Evolutionary conservation across 495 filamentous ascomycete genomes (phyloP).

Genomic region (Pseudotulostoma volvatum): DNA sequence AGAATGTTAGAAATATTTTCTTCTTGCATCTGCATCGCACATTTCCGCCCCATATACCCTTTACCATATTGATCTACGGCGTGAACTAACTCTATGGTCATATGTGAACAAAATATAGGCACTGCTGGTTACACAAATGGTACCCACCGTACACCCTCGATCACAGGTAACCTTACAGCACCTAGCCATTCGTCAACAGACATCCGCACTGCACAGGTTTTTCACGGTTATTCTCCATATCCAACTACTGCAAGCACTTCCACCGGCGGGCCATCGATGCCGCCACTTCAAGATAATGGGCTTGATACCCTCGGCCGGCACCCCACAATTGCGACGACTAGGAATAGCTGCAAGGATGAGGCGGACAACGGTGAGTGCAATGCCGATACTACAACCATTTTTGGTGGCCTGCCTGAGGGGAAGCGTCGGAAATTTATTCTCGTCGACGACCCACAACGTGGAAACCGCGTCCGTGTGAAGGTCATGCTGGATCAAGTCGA

Average conservation of each 20-base stretch:
- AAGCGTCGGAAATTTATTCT: conserved; percentile 94
- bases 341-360: conserved; percentile 16
- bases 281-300: conserved; percentile 46
- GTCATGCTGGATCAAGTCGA: conserved; percentile 78
- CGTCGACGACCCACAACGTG: conserved; percentile 71
- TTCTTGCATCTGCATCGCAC: no score
- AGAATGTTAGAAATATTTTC: no score
- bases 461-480: conserved; percentile 63
- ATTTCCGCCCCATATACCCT: no score
- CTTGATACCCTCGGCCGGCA: conserved; percentile 39
- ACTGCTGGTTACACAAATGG: conserved; percentile 20
- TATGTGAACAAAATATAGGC: conserved; percentile 18
- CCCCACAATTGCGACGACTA: conserved; percentile 22
- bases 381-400: conserved; percentile 45
- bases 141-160: conserved; percentile 15
- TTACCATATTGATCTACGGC: conserved; percentile 14
- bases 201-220: conserved; percentile 61
- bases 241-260: conserved; percentile 34
- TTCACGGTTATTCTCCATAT: conserved; percentile 53
- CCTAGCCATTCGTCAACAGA: conserved; percentile 26
- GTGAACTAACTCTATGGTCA: conserved; percentile 28
- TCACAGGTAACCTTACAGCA: conserved; percentile 10
- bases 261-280: conserved; percentile 46
- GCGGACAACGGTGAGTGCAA: conserved; percentile 25
- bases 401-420: conserved; percentile 68